Evolutionary conservation across 495 filamentous ascomycete genomes (phyloP).

Genomic region (Talaromyces thailandensis): DNA sequence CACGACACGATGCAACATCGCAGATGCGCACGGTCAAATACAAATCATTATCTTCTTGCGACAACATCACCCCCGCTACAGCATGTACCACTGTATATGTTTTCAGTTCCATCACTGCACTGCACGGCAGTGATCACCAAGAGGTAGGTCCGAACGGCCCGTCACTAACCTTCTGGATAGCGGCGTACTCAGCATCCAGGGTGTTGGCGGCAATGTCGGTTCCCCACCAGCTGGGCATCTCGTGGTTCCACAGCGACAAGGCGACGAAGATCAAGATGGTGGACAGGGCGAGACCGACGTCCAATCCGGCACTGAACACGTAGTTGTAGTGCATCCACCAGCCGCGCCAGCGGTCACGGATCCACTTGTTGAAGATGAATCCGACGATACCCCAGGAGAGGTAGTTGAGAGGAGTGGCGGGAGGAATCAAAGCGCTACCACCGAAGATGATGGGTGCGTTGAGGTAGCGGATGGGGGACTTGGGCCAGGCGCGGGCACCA

Average conservation of each 20-base stretch:
- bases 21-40: background rate
- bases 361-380: conserved; percentile 55
- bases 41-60: background rate
- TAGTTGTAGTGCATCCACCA: conserved; percentile 81
- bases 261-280: conserved; percentile 67
- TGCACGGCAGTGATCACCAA: conserved; percentile 26
- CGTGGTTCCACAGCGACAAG: conserved; percentile 42
- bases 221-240: conserved; percentile 59
- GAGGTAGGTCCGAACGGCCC: conserved; percentile 50
- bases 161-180: conserved; percentile 25
- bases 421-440: conserved; percentile 35
- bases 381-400: conserved; percentile 61
- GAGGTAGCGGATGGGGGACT: conserved; percentile 29
- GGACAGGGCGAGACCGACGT: conserved; percentile 55
- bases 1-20: background rate
- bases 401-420: conserved; percentile 45
- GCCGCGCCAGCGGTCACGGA: conserved; percentile 51
- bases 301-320: conserved; percentile 61
- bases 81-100: background rate
- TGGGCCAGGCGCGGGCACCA: conserved; percentile 35
- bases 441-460: conserved; percentile 42
- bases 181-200: conserved; percentile 31
- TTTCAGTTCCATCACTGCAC: background rate
- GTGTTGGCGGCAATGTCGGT: conserved; percentile 39
- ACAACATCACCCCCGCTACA: background rate